A percentile compares a stretch with the other conserved stretches of the same genome.
These are phyloP conservation scores for Papiliotrema nemorosa DNA, from an alignment of 1,284 basidiomycete genomes.

Conservation along the genomic window DNA sequence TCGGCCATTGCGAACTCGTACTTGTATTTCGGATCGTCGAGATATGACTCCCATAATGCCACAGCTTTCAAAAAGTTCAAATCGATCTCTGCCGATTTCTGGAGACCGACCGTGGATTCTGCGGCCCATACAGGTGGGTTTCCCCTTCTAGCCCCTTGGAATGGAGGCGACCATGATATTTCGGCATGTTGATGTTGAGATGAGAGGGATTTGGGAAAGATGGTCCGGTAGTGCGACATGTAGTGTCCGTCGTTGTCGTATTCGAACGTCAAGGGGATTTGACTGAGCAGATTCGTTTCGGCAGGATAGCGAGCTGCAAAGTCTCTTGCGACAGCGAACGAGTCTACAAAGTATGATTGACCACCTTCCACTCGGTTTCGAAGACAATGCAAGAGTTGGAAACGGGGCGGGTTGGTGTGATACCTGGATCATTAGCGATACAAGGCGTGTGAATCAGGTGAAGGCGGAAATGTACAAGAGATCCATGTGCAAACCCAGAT, in stretches of 20 bases:
- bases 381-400: constrained; percentile 86
- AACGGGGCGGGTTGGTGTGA: constrained; percentile 77
- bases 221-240: constrained; percentile 72
- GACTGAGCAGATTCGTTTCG: constrained; percentile 52
- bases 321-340: constrained; percentile 59
- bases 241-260: constrained; percentile 90
- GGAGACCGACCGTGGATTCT: background rate
- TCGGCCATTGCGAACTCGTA: constrained; percentile 70
- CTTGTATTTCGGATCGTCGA: constrained; percentile 58
- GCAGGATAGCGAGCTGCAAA: constrained; percentile 61
- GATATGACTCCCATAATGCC: constrained; percentile 58
- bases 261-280: constrained; percentile 70
- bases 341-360: constrained; percentile 83
- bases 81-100: constrained; percentile 1
- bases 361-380: constrained; percentile 77
- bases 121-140: background rate
- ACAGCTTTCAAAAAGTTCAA: constrained; percentile 61
- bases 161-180: constrained; percentile 93
- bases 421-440: constrained; percentile 56
- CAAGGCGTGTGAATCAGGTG: background rate
- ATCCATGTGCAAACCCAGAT: constrained; percentile 90
- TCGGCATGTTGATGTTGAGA: constrained; percentile 40
- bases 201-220: constrained; percentile 53
- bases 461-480: constrained; percentile 60
- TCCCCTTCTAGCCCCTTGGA: constrained; percentile 61